Conservation (phyloP, 495 filamentous ascomycete species). For the Daldinia concentrica region DNA sequence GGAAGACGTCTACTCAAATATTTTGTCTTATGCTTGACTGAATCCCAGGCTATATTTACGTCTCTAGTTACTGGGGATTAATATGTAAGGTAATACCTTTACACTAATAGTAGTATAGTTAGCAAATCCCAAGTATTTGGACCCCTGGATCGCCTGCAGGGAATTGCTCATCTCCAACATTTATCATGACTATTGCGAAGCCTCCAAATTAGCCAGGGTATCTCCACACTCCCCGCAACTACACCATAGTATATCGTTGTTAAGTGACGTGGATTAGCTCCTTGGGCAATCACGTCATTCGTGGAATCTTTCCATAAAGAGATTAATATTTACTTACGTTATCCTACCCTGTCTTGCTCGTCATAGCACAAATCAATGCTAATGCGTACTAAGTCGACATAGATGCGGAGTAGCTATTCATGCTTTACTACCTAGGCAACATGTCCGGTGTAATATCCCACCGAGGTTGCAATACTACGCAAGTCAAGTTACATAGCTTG, state of each 20-base stretch:
- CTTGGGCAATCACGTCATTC: constrained; percentile 16
- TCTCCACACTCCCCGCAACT: constrained; percentile 33
- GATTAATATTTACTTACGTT: constrained; percentile 7
- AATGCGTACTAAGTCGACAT: background rate
- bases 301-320: constrained; percentile 34
- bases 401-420: constrained; percentile 12
- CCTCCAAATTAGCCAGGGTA: constrained; percentile 6
- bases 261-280: constrained; percentile 23
- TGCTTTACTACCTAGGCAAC: constrained; percentile 22
- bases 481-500: constrained; percentile 30
- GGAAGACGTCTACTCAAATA: background rate
- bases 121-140: background rate
- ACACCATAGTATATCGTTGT: constrained; percentile 6
- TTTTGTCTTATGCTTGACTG: background rate
- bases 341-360: constrained; percentile 9
- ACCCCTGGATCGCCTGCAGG: background rate
- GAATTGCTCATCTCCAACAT: constrained; percentile 12
- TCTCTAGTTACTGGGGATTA: too few relatives aligned
- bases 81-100: too few relatives aligned
- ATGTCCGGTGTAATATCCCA: constrained; percentile 35
- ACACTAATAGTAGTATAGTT: background rate
- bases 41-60: background rate
- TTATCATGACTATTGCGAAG: background rate
- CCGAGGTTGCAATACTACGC: constrained; percentile 38
- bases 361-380: background rate